Conservation (phyloP, 106 monocot species). For the Alisma plantagoaquatica region DNA sequence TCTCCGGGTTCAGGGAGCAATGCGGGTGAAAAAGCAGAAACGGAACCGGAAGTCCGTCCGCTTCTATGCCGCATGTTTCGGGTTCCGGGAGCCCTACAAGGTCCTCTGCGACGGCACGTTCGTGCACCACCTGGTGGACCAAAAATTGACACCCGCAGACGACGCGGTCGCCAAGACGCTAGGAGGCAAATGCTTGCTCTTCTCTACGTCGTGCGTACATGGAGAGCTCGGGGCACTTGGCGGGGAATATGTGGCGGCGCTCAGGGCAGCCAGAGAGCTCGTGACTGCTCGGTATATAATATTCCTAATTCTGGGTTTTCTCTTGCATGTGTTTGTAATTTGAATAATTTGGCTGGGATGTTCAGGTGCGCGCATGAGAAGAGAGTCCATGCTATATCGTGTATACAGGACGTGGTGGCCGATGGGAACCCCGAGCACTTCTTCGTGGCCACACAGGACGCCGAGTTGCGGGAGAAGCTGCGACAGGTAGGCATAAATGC, state of each 20-base stretch:
- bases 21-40: conserved; percentile 93
- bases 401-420: conserved; percentile 52
- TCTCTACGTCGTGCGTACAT: conserved; percentile 49
- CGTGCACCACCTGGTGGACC: conserved; percentile 73
- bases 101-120: conserved; percentile 88
- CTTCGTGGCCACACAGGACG: conserved; percentile 88
- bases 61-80: conserved; percentile 78
- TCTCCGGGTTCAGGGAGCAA: too few species aligned
- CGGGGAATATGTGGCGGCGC: conserved; percentile 29
- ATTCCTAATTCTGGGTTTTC: too few species aligned
- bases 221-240: conserved; percentile 71
- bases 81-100: conserved; percentile 93
- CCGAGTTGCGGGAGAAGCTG: conserved; percentile 52
- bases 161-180: conserved; percentile 49
- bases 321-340: too few species aligned
- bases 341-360: not conserved
- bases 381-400: conserved; percentile 45
- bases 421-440: conserved; percentile 71
- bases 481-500: conserved; percentile 30
- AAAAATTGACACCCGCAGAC: conserved; percentile 56
- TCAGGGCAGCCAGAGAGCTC: conserved; percentile 39
- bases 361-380: conserved; percentile 88
- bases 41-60: conserved; percentile 67
- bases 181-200: conserved; percentile 40
- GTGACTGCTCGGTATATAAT: conserved; percentile 39